Evolutionary conservation across 2,329 filamentous ascomycete genomes (phyloP), one percentile per base, ranked within the genome.

Genomic region (Ascochyta rabiei): DNA sequence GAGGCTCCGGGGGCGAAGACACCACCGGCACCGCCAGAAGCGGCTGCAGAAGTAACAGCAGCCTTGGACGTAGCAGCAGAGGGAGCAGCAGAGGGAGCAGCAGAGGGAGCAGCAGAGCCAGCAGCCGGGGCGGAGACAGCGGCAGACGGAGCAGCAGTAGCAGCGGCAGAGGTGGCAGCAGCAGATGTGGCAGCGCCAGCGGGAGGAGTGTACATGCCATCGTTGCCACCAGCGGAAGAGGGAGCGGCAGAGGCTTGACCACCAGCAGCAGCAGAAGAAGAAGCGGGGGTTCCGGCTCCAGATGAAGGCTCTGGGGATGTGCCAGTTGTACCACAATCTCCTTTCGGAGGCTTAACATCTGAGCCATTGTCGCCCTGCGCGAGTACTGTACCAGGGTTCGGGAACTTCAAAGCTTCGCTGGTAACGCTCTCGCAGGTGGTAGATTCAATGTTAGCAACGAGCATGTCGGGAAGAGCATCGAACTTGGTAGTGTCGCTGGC

Each of bases 381-480:
- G 4, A 86, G 78, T 2, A 80, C 82, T 0, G 76, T 54, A 46
- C 90, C 90, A 0, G 90, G 83, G 66, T 89, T 79, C 4, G 88
- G 87, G 77, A 88, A 93, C 23, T 80, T 71, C 55, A 87, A 77
- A 57, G 90, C 84, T 1, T 73, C 69, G 38, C 73, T 73, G 39
- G 86, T 81, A 0, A 64, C 67, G 12, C 84, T 88, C 1, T 60
- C 74, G 75, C 89, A 91, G 12, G 51, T 47, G 10, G 47, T 50
- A 9, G 41, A 24, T 24, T 6, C 66, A 56, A 92, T 77, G 76
- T 95, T 95, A 61, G 88, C 87, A 1, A 87, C 79, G 37, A 92
- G 84, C 84, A 95, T 87, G 49, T 87, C 80, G 0, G 91, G 91
- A 35, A 96, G 87, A 0, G 78, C 75, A 33, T 85, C 69, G 58